These are phyloP conservation scores for Cardamine resedifolia DNA, from an alignment of 345 rosid genomes.

Conservation along the genomic window DNA sequence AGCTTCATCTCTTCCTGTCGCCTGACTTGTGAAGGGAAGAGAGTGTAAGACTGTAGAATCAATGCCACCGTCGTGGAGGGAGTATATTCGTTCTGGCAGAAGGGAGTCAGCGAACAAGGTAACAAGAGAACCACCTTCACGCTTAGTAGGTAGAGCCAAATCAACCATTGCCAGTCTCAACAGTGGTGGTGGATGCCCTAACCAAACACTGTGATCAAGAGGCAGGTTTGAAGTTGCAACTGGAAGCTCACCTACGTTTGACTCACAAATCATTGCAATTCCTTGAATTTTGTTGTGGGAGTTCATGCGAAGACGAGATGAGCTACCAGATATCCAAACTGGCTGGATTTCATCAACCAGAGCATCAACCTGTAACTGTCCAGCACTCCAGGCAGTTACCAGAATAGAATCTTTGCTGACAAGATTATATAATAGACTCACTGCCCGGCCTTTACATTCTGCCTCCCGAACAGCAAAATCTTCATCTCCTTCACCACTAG, in stretches of 20 bases:
- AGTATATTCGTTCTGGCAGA: constrained; percentile 77
- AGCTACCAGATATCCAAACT: constrained; percentile 72
- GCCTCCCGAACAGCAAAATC: constrained; percentile 50
- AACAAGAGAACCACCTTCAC: constrained; percentile 47
- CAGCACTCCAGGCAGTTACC: constrained; percentile 97
- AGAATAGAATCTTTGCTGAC: constrained; percentile 89
- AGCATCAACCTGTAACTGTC: constrained; percentile 91
- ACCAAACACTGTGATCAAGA: constrained; percentile 70
- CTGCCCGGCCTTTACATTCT: constrained; percentile 84
- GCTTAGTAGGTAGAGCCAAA: constrained; percentile 71
- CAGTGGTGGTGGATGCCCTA: constrained; percentile 86
- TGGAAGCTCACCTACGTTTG: constrained; percentile 48
- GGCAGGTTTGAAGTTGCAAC: constrained; percentile 56
- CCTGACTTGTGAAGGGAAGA: constrained; percentile 88
- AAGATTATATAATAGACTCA: constrained; percentile 71
- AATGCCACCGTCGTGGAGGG: constrained; percentile 77
- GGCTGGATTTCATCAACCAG: constrained; percentile 98
- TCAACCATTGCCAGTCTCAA: constrained; percentile 89
- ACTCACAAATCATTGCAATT: constrained; percentile 94
- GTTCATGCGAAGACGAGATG: constrained; percentile 72
- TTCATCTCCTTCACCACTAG: constrained; percentile 57
- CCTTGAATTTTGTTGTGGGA: constrained; percentile 56
- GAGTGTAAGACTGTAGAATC: constrained; percentile 87
- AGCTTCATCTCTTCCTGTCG: constrained; percentile 65
- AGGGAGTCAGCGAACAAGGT: constrained; percentile 71